A percentile compares a stretch with the other conserved stretches of the same genome.
Conservation (phyloP, 2,329 filamentous ascomycete species). For the Trichoderma sp. region DNA sequence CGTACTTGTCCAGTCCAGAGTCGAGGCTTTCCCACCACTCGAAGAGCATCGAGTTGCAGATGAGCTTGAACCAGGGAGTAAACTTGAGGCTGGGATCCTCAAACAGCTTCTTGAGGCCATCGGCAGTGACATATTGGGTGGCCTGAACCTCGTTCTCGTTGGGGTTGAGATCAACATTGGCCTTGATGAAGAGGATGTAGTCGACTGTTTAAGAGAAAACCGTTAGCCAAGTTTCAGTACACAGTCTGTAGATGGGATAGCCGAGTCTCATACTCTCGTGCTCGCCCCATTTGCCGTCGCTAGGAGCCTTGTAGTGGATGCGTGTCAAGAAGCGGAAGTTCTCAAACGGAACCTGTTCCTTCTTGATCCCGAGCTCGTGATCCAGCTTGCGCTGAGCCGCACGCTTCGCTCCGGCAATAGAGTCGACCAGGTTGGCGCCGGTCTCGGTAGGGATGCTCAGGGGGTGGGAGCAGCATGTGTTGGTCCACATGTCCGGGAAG, state of each 20-base stretch:
- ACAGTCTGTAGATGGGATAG: background rate
- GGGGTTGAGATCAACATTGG: slow-evolving; percentile 75
- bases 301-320: slow-evolving; percentile 97
- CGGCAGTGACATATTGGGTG: slow-evolving; percentile 76
- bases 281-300: slow-evolving; percentile 97
- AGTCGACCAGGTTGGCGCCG: slow-evolving; percentile 73
- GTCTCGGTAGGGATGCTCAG: slow-evolving; percentile 89
- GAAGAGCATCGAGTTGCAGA: slow-evolving; percentile 95
- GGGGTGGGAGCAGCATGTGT: slow-evolving; percentile 98
- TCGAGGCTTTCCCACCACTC: slow-evolving; percentile 94
- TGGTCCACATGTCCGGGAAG: slow-evolving; percentile 99
- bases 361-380: slow-evolving; percentile 90
- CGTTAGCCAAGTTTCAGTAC: background rate
- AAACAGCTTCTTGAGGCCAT: slow-evolving; percentile 83
- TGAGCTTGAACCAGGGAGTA: slow-evolving; percentile 99
- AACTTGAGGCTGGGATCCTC: slow-evolving; percentile 76
- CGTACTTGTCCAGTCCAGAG: slow-evolving; percentile 76
- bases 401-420: slow-evolving; percentile 81
- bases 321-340: slow-evolving; percentile 91
- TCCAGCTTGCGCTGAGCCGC: slow-evolving; percentile 91
- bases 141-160: slow-evolving; percentile 89
- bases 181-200: slow-evolving; percentile 98
- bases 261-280: slow-evolving; percentile 74
- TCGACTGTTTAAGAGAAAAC: slow-evolving; percentile 57
- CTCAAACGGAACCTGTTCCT: slow-evolving; percentile 82